Conservation (phyloP, 2,329 filamentous ascomycete species). For the Penicillium nordicum region DNA sequence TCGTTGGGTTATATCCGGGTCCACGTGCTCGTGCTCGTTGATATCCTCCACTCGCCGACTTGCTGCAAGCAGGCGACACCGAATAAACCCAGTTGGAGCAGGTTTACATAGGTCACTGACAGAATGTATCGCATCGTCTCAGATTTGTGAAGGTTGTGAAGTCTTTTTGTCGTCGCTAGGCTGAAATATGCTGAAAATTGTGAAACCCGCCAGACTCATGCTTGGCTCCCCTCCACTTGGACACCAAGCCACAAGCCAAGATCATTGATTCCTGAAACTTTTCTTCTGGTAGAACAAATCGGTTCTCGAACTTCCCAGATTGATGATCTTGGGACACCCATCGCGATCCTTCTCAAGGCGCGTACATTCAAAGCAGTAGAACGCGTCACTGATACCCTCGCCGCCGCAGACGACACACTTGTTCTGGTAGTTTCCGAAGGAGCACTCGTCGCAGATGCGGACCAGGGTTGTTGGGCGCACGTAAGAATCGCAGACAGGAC, state of each 20-base stretch:
- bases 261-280: conserved; percentile 46
- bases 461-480: conserved; percentile 95
- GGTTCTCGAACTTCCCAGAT: conserved; percentile 89
- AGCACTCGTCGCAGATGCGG: conserved; percentile 98
- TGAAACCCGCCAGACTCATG: conserved; percentile 7
- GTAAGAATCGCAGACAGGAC: conserved; percentile 97
- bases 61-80: background rate
- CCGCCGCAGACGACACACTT: conserved; percentile 99
- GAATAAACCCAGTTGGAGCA: background rate
- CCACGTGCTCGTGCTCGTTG: background rate
- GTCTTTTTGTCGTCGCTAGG: conserved; percentile 3
- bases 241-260: conserved; percentile 9
- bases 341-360: conserved; percentile 94
- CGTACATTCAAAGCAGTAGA: conserved; percentile 99
- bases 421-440: conserved; percentile 99
- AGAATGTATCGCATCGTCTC: background rate
- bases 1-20: background rate
- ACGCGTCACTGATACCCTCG: conserved; percentile 95
- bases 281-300: conserved; percentile 82
- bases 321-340: conserved; percentile 99
- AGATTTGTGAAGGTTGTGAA: background rate
- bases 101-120: conserved; percentile 4
- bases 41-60: background rate
- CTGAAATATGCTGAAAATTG: conserved; percentile 3
- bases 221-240: conserved; percentile 8